Evolutionary conservation across 306 rosid species (phyloP).

Genomic region (Leucaena leucocephala): DNA sequence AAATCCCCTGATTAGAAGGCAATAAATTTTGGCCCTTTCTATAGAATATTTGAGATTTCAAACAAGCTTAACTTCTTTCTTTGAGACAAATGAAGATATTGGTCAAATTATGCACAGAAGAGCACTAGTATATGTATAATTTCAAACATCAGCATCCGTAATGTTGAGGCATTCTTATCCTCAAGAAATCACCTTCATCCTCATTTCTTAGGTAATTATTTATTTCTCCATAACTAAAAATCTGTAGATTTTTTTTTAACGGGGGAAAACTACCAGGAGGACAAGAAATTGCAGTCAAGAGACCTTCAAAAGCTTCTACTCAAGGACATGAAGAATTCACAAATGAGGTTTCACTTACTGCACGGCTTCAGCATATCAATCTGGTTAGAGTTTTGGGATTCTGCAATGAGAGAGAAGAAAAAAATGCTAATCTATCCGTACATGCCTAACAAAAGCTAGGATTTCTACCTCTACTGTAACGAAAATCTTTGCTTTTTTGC

Average conservation of each 20-base stretch:
- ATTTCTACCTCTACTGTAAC: conserved; percentile 20
- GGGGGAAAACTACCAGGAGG: conserved; percentile 31
- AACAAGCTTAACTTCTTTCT: background rate
- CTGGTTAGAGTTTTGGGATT: conserved; percentile 17
- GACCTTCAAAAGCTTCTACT: conserved; percentile 28
- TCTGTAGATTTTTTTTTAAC: background rate
- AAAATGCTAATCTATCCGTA: conserved; percentile 5
- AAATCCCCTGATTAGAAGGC: background rate
- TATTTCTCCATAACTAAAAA: background rate
- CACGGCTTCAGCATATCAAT: conserved; percentile 38
- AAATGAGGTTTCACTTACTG: conserved; percentile 37
- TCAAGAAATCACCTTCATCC: background rate
- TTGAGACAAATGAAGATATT: background rate
- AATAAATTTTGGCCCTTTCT: background rate
- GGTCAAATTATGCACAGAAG: background rate
- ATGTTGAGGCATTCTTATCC: background rate
- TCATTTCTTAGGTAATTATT: background rate
- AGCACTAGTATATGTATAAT: background rate
- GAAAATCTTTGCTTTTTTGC: background rate
- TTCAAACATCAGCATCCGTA: background rate
- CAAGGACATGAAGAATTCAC: conserved; percentile 30
- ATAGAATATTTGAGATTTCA: background rate
- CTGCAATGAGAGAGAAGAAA: conserved; percentile 12
- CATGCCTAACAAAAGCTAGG: conserved; percentile 6
- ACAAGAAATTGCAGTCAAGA: conserved; percentile 32